phyloP scores from a whole-genome alignment of 1,139 yeast genomes.

The Blastobotrys buckinghamii region DNA sequence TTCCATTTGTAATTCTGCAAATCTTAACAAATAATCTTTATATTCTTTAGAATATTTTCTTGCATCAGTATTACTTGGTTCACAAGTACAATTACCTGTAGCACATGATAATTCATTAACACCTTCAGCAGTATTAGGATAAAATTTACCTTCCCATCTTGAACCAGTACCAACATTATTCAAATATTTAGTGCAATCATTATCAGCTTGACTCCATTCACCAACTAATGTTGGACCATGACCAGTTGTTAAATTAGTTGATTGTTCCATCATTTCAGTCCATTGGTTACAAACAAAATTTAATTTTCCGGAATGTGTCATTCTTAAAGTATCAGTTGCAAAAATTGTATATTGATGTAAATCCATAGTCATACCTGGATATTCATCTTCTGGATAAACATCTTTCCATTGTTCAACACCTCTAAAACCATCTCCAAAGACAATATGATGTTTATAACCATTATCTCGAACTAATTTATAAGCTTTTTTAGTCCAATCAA shows the following conservation, averaged over 20 bases:
- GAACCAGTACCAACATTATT: constrained; percentile 89
- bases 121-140: constrained; percentile 20
- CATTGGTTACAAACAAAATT: constrained; percentile 36
- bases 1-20: constrained; percentile 34
- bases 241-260: constrained; percentile 47
- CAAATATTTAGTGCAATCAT: constrained; percentile 86
- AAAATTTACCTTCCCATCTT: constrained; percentile 58
- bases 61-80: constrained; percentile 26
- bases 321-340: constrained; percentile 51
- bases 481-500: constrained; percentile 32
- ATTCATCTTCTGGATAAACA: constrained; percentile 42
- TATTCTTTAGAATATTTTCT: constrained; percentile 26
- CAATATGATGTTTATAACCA: constrained; percentile 28
- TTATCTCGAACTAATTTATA: constrained; percentile 27
- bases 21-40: constrained; percentile 27
- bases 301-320: constrained; percentile 44
- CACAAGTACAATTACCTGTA: constrained; percentile 29
- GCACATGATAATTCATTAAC: constrained; percentile 26
- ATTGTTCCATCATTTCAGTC: constrained; percentile 46
- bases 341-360: constrained; percentile 58
- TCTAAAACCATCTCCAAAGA: constrained; percentile 33
- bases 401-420: constrained; percentile 33
- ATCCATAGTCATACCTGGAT: constrained; percentile 61
- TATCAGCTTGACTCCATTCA: constrained; percentile 87
- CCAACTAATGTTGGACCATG: constrained; percentile 65